These are phyloP conservation scores for Mitragyna speciosa DNA, from an alignment of 257 asterid species.

Conservation along the genomic window DNA sequence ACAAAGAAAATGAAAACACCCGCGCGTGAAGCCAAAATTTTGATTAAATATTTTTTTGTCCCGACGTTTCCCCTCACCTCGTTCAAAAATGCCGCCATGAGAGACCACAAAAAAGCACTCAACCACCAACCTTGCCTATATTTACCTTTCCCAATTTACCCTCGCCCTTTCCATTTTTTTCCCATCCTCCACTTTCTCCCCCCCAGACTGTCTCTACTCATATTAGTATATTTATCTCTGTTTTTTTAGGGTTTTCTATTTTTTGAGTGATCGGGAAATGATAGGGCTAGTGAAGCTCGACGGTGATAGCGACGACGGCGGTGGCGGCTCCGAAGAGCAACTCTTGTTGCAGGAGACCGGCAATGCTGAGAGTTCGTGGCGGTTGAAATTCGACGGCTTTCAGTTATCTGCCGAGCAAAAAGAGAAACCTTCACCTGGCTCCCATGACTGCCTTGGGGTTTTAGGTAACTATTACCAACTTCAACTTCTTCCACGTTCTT, in stretches of 20 bases:
- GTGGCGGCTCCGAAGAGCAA: conserved; percentile 37
- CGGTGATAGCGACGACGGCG: conserved; percentile 4
- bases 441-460: conserved; percentile 49
- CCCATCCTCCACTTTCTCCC: neutral
- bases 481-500: neutral
- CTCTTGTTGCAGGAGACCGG: conserved; percentile 33
- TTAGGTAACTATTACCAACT: conserved; percentile 23
- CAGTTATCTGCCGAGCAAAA: conserved; percentile 38
- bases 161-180: neutral
- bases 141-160: conserved; percentile 12
- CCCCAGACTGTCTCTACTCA: neutral
- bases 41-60: neutral
- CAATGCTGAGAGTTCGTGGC: conserved; percentile 45
- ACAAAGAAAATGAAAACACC: neutral
- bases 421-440: conserved; percentile 44
- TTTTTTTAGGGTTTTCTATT: neutral
- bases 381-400: conserved; percentile 45
- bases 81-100: conserved; percentile 10
- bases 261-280: conserved; percentile 10
- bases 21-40: conserved; percentile 2
- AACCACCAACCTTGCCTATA: conserved; percentile 1
- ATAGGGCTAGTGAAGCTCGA: conserved; percentile 29
- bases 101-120: neutral
- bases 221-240: neutral
- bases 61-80: neutral